Conservation (phyloP, 345 rosid species). For the Excoecaria cochinchinensis region DNA sequence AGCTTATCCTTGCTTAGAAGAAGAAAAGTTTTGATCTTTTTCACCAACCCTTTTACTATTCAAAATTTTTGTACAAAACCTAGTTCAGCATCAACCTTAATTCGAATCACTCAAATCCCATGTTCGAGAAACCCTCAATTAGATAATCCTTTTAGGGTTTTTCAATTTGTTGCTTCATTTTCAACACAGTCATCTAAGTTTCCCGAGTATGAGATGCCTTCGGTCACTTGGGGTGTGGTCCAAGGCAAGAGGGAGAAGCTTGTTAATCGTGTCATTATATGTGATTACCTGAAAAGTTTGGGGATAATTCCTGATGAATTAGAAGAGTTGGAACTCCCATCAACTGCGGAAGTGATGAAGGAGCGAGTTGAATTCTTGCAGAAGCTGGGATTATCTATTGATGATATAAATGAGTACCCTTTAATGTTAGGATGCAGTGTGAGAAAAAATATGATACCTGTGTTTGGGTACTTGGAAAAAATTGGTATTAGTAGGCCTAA, state of each 20-base stretch:
- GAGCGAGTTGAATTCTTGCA: slow-evolving; percentile 84
- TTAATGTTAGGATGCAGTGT: slow-evolving; percentile 81
- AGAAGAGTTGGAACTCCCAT: slow-evolving; percentile 73
- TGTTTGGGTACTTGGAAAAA: slow-evolving; percentile 79
- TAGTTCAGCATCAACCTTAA: neutral
- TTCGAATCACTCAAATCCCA: slow-evolving; percentile 9
- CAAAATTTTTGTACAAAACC: neutral
- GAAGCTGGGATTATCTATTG: slow-evolving; percentile 69
- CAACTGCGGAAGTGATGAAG: slow-evolving; percentile 86
- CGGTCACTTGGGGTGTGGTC: slow-evolving; percentile 91
- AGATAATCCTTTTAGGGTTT: slow-evolving; percentile 16
- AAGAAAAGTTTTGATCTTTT: slow-evolving; percentile 9
- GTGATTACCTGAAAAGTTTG: slow-evolving; percentile 74
- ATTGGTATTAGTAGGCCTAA: slow-evolving; percentile 66
- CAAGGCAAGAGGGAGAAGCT: slow-evolving; percentile 87
- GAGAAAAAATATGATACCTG: slow-evolving; percentile 88
- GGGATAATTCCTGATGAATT: slow-evolving; percentile 91
- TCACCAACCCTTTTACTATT: neutral
- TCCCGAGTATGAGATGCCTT: slow-evolving; percentile 91
- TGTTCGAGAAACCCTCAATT: slow-evolving; percentile 18
- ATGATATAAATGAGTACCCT: slow-evolving; percentile 84
- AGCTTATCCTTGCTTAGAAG: slow-evolving; percentile 23
- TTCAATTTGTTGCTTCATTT: slow-evolving; percentile 26
- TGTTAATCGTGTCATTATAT: slow-evolving; percentile 83
- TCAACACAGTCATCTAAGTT: slow-evolving; percentile 68